Percentiles rank a stretch among this genome's conserved stretches.
Conservation (phyloP, 2,329 filamentous ascomycete species). For the Sporothrix humicola region DNA sequence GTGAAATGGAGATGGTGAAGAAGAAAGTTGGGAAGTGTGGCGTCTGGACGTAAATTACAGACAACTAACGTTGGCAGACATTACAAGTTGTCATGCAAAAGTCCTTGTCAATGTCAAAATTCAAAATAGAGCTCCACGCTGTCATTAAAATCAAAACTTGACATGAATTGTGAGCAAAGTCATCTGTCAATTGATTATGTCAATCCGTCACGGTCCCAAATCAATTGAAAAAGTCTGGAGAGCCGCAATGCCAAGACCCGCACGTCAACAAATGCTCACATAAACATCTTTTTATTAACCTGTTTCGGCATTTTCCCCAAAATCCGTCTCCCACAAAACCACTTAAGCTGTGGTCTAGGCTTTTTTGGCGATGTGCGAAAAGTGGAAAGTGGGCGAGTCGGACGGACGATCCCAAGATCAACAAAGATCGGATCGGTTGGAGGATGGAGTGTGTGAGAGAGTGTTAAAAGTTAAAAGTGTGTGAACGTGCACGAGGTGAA, state of each 20-base stretch:
- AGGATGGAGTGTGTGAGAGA: background rate
- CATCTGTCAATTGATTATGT: too few relatives aligned
- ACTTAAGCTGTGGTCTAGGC: slow-evolving; percentile 2
- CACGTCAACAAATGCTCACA: too few relatives aligned
- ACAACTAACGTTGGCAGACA: too few relatives aligned
- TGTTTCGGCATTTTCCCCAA: background rate
- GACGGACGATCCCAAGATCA: background rate
- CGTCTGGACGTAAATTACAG: too few relatives aligned
- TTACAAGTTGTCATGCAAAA: too few relatives aligned
- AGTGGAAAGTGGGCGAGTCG: background rate
- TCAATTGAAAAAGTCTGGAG: background rate
- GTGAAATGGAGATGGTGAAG: background rate
- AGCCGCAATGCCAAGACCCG: background rate
- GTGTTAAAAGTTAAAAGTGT: background rate
- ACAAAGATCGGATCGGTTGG: slow-evolving; percentile 6
- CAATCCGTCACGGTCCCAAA: too few relatives aligned
- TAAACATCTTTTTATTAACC: too few relatives aligned
- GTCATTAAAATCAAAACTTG: too few relatives aligned
- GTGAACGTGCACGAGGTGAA: background rate
- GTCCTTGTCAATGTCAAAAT: too few relatives aligned
- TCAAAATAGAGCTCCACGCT: too few relatives aligned
- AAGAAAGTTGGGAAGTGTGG: too few relatives aligned
- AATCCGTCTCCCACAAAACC: background rate
- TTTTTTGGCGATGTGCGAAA: slow-evolving; percentile 4
- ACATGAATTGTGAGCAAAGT: too few relatives aligned